Evolutionary conservation across 257 asterid genomes (phyloP).

Genomic region (Phtheirospermum japonicum): DNA sequence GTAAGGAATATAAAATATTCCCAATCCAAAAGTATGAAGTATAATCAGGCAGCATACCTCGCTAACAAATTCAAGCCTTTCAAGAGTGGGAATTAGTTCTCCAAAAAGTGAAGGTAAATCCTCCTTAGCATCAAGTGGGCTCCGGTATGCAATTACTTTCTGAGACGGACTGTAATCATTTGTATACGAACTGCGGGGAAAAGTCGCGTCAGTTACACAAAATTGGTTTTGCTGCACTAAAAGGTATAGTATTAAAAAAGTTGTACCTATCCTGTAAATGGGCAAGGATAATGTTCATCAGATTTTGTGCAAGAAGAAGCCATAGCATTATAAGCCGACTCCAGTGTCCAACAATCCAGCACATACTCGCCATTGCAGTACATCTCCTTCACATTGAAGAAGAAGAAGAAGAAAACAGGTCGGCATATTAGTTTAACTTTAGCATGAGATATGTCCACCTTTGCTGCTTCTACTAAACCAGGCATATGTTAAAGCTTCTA

Average conservation of each 20-base stretch:
- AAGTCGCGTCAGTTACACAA: slow-evolving; percentile 20
- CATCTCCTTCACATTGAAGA: slow-evolving; percentile 55
- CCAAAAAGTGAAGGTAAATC: slow-evolving; percentile 57
- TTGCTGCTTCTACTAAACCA: slow-evolving; percentile 15
- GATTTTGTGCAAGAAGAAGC: slow-evolving; percentile 74
- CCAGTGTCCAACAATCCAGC: slow-evolving; percentile 71
- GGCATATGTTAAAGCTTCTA: slow-evolving; percentile 12
- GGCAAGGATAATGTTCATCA: slow-evolving; percentile 75
- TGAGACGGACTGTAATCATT: slow-evolving; percentile 32
- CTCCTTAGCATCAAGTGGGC: slow-evolving; percentile 40
- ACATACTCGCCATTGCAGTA: slow-evolving; percentile 81
- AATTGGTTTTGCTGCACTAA: slow-evolving; percentile 4
- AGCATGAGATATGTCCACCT: slow-evolving; percentile 14
- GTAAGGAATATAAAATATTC: neutral
- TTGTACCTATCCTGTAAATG: slow-evolving; percentile 87
- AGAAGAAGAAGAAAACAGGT: neutral
- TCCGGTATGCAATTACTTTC: slow-evolving; percentile 40
- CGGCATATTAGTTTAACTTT: neutral
- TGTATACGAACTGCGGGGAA: slow-evolving; percentile 31
- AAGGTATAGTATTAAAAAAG: neutral
- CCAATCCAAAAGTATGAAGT: neutral
- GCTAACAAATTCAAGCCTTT: slow-evolving; percentile 69
- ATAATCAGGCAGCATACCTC: slow-evolving; percentile 53
- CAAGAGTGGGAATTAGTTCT: slow-evolving; percentile 60
- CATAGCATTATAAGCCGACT: slow-evolving; percentile 64